Conservation (phyloP, 805 yeast species). For the Candida germanica region DNA sequence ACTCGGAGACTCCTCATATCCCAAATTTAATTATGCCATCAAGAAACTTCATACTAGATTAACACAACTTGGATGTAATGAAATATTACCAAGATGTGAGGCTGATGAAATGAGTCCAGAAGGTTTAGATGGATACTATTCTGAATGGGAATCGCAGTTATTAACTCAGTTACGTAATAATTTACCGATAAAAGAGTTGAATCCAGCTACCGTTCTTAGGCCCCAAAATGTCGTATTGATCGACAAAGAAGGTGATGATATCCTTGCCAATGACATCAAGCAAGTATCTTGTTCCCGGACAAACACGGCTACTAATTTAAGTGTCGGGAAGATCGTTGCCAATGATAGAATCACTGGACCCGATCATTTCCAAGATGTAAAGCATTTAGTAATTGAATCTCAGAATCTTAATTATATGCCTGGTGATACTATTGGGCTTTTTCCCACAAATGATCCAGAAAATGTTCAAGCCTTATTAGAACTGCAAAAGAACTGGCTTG, state of each 20-base stretch:
- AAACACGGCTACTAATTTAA: conserved; percentile 1
- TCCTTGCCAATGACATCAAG: background rate
- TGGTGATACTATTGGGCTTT: conserved; percentile 79
- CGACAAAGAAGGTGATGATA: conserved; percentile 2
- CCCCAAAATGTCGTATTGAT: conserved; percentile 19
- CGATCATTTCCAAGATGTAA: conserved; percentile 88
- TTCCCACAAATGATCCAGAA: conserved; percentile 64
- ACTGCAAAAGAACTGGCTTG: conserved; percentile 67
- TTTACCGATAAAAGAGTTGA: conserved; percentile 23
- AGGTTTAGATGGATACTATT: conserved; percentile 74
- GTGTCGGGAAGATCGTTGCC: conserved; percentile 42
- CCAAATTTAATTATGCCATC: conserved; percentile 84
- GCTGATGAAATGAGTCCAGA: conserved; percentile 83
- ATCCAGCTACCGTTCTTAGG: conserved; percentile 24
- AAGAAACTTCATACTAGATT: conserved; percentile 77
- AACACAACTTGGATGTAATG: conserved; percentile 76
- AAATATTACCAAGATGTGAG: conserved; percentile 72
- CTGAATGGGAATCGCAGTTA: conserved; percentile 65
- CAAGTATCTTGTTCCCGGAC: conserved; percentile 11
- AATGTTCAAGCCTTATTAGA: conserved; percentile 65
- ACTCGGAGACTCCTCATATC: conserved; percentile 89
- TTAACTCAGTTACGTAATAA: conserved; percentile 23
- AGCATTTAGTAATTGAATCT: conserved; percentile 50
- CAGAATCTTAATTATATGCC: conserved; percentile 48
- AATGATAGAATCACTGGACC: conserved; percentile 63